Percentiles rank a stretch among this genome's conserved stretches.
Conservation (phyloP, 345 rosid species). For the Salix arbutifolia region DNA sequence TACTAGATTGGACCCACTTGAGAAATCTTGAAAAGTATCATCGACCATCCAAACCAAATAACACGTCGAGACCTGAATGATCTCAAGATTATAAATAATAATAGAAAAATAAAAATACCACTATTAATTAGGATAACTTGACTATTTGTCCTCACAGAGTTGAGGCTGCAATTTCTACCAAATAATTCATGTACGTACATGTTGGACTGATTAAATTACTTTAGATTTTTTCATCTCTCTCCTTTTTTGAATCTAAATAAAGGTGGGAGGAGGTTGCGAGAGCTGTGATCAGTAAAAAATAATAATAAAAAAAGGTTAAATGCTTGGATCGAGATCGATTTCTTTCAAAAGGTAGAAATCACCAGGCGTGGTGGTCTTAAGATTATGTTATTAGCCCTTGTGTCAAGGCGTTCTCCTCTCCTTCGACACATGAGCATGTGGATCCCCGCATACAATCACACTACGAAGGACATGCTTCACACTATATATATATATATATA, state of each 20-base stretch:
- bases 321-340: neutral
- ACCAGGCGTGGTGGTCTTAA: neutral
- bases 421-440: constrained; percentile 31
- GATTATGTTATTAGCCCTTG: neutral
- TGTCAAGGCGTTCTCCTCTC: constrained; percentile 21
- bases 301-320: neutral
- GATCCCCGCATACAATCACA: constrained; percentile 11
- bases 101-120: too few relatives aligned
- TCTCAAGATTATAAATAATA: neutral
- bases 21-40: neutral
- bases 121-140: neutral
- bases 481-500: too few relatives aligned
- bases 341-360: neutral
- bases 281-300: neutral
- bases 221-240: neutral
- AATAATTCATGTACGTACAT: neutral
- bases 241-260: neutral
- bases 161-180: neutral
- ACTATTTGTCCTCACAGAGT: neutral
- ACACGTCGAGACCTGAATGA: neutral
- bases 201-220: too few relatives aligned
- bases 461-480: constrained; percentile 6
- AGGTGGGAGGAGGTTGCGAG: neutral
- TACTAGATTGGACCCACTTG: constrained; percentile 6
- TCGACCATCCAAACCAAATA: neutral